Conservation (phyloP, 176 grass and related monocot genomes). For the Poa annua region DNA sequence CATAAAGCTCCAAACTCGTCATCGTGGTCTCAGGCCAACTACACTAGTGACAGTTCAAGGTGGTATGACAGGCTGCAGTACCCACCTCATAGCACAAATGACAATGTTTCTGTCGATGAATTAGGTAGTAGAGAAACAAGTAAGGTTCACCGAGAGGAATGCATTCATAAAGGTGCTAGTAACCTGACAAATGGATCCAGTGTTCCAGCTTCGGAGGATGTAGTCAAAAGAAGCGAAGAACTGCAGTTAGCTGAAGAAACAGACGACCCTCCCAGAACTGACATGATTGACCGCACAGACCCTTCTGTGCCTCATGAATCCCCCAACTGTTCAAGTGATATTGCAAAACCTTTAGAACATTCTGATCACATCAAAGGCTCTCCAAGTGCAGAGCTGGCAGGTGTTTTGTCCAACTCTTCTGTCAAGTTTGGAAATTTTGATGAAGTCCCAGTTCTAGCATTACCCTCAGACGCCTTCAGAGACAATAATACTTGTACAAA, state of each 20-base stretch:
- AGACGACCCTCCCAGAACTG: conserved; percentile 42
- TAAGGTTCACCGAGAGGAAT: conserved; percentile 42
- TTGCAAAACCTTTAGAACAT: conserved; percentile 44
- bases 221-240: conserved; percentile 32
- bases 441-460: conserved; percentile 48
- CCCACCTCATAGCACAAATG: conserved; percentile 33
- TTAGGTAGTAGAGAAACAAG: conserved; percentile 12
- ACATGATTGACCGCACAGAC: conserved; percentile 42
- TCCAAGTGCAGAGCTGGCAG: conserved; percentile 30
- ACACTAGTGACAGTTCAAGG: conserved; percentile 49
- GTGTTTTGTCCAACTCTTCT: conserved; percentile 47
- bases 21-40: conserved; percentile 29
- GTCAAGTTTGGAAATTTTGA: conserved; percentile 71
- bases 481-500: conserved; percentile 45
- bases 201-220: conserved; percentile 34
- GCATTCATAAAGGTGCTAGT: conserved; percentile 33
- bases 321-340: conserved; percentile 36
- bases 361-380: conserved; percentile 33
- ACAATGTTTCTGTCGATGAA: conserved; percentile 20
- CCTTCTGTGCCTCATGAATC: conserved; percentile 40
- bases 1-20: conserved; percentile 49
- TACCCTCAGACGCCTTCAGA: conserved; percentile 46
- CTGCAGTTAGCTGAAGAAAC: conserved; percentile 33
- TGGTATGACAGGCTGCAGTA: conserved; percentile 40
- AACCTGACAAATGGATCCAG: conserved; percentile 32